Evolutionary conservation across 345 rosid species (phyloP).

Genomic region (Jatropha curcas): DNA sequence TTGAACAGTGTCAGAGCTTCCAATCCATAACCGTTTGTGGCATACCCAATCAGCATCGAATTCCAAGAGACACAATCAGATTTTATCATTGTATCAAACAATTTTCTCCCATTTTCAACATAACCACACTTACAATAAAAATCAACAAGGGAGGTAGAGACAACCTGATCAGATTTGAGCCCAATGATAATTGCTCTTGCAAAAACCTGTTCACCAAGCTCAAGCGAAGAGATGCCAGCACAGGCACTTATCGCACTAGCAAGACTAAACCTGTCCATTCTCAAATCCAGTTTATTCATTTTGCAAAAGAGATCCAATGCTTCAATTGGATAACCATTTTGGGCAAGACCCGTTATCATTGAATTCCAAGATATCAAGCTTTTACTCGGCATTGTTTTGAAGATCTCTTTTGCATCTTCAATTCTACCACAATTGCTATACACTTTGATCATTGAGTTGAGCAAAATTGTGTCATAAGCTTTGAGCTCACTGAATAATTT

Average conservation of each 20-base stretch:
- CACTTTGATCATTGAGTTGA: conserved; percentile 74
- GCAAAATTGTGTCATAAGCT: conserved; percentile 63
- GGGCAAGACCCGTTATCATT: conserved; percentile 67
- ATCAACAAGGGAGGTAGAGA: conserved; percentile 78
- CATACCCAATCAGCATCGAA: conserved; percentile 84
- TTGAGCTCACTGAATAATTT: conserved; percentile 59
- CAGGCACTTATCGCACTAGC: conserved; percentile 69
- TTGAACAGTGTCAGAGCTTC: conserved; percentile 62
- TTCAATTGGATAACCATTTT: conserved; percentile 69
- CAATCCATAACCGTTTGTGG: conserved; percentile 71
- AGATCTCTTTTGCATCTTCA: conserved; percentile 65
- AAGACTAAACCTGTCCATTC: conserved; percentile 66
- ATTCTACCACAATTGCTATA: conserved; percentile 72
- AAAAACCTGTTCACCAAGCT: conserved; percentile 78
- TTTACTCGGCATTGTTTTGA: conserved; percentile 49
- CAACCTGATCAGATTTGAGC: conserved; percentile 52
- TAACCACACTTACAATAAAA: conserved; percentile 73
- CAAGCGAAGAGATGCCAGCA: conserved; percentile 60
- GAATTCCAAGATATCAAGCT: conserved; percentile 92
- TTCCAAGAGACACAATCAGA: conserved; percentile 77
- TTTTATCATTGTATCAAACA: conserved; percentile 56
- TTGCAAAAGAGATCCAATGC: conserved; percentile 58
- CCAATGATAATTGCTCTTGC: conserved; percentile 59
- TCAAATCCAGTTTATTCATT: conserved; percentile 60
- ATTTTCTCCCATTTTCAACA: conserved; percentile 48